Evolutionary conservation across 2,329 filamentous ascomycete species (phyloP).

Genomic region (Pseudovirgaria hyperparasitica): DNA sequence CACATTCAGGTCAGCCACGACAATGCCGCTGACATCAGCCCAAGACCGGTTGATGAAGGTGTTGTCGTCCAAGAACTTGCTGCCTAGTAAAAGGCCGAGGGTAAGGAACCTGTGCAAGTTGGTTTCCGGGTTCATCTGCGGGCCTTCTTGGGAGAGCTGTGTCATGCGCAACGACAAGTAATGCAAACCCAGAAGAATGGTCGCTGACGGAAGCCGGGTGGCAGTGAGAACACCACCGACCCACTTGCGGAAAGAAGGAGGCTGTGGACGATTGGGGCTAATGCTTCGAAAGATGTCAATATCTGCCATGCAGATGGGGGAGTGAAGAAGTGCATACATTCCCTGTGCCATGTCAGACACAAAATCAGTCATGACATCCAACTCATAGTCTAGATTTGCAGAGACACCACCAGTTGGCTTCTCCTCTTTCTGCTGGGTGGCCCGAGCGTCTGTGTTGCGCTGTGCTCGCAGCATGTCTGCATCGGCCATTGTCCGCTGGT

Average conservation of each 20-base stretch:
- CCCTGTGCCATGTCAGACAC: constrained; percentile 77
- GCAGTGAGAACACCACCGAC: constrained; percentile 83
- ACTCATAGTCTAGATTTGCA: constrained; percentile 89
- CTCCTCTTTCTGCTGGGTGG: constrained; percentile 42
- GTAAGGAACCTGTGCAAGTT: constrained; percentile 83
- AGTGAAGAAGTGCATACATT: constrained; percentile 49
- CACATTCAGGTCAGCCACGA: constrained; percentile 69
- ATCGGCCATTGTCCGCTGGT: constrained; percentile 24
- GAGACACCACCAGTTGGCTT: constrained; percentile 75
- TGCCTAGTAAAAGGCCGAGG: constrained; percentile 71
- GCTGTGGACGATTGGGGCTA: constrained; percentile 47
- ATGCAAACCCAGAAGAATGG: constrained; percentile 80
- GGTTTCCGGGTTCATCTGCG: constrained; percentile 41
- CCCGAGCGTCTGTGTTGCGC: constrained; percentile 22
- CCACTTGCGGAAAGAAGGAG: constrained; percentile 76
- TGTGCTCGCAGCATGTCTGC: constrained; percentile 25
- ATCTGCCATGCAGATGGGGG: constrained; percentile 45
- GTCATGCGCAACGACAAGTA: constrained; percentile 78
- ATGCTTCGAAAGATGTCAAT: constrained; percentile 53
- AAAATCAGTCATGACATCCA: constrained; percentile 92
- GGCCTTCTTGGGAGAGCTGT: constrained; percentile 43
- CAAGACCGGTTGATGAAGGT: constrained; percentile 96
- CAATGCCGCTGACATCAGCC: constrained; percentile 88
- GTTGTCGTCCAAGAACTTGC: constrained; percentile 94
- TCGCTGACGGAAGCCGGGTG: constrained; percentile 79